phyloP scores from a whole-genome alignment of 1,284 basidiomycete genomes.

The Schizophyllum commune region DNA sequence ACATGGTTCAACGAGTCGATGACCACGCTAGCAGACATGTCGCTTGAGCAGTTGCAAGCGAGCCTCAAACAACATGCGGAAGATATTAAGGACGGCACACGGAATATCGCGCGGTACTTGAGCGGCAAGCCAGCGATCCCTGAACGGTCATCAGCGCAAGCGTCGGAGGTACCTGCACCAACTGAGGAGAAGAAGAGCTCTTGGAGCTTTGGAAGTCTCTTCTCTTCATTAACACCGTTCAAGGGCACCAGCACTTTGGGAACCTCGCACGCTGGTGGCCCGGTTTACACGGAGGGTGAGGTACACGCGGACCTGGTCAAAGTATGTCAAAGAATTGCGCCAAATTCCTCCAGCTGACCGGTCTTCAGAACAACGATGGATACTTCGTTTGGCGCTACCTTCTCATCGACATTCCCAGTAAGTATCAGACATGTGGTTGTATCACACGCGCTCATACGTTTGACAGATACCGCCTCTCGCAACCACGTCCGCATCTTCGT shows the following conservation, averaged over 20 bases:
- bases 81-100: slow-evolving; percentile 37
- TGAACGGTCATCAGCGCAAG: slow-evolving; percentile 21
- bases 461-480: slow-evolving; percentile 50
- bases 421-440: slow-evolving; percentile 20
- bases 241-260: neutral
- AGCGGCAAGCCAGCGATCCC: slow-evolving; percentile 46
- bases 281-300: slow-evolving; percentile 63
- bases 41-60: slow-evolving; percentile 42
- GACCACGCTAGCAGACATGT: slow-evolving; percentile 37
- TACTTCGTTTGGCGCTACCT: slow-evolving; percentile 74
- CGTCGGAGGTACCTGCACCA: neutral
- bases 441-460: slow-evolving; percentile 4
- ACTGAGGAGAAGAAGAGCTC: neutral
- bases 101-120: slow-evolving; percentile 58
- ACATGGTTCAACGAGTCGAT: slow-evolving; percentile 36
- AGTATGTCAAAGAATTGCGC: slow-evolving; percentile 34
- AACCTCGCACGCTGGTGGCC: slow-evolving; percentile 27
- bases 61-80: slow-evolving; percentile 36
- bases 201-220: neutral
- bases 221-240: neutral
- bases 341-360: slow-evolving; percentile 5
- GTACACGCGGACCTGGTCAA: slow-evolving; percentile 71
- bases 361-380: slow-evolving; percentile 57
- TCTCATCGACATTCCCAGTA: slow-evolving; percentile 73
- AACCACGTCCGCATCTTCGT: slow-evolving; percentile 66